Conservation (phyloP, 148 eudicot genomes). For the Amaranthus palmeri region DNA sequence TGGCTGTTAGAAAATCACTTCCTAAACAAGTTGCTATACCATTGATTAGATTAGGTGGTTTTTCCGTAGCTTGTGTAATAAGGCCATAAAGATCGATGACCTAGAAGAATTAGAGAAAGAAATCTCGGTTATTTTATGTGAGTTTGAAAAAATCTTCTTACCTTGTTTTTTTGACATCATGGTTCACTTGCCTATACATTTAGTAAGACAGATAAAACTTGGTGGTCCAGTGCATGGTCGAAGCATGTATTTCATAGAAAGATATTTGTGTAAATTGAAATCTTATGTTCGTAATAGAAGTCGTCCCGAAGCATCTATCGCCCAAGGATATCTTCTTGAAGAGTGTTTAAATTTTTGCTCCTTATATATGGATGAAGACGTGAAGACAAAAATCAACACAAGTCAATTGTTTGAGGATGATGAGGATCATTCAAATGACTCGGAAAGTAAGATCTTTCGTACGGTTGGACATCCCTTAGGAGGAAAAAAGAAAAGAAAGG, state of each 20-base stretch:
- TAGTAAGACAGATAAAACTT: conserved; percentile 12
- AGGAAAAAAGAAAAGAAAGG: neutral
- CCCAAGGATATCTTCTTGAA: conserved; percentile 7
- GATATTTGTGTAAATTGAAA: conserved; percentile 5
- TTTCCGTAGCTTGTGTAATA: conserved; percentile 1
- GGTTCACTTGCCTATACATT: conserved; percentile 9
- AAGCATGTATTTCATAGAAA: conserved; percentile 7
- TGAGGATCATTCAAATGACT: neutral
- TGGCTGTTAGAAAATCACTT: neutral
- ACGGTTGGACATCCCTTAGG: conserved; percentile 17
- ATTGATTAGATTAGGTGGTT: conserved; percentile 4
- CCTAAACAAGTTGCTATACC: conserved; percentile 9
- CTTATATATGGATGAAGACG: conserved; percentile 7
- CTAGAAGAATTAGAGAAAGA: conserved; percentile 4
- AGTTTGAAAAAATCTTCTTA: conserved; percentile 5
- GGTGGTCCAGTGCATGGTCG: neutral
- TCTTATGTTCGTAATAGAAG: conserved; percentile 4
- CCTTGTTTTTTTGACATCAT: conserved; percentile 12
- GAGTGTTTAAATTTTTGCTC: conserved; percentile 7
- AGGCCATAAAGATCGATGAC: neutral
- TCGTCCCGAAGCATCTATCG: conserved; percentile 10
- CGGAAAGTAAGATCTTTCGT: neutral
- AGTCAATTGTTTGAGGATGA: neutral
- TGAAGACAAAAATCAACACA: neutral
- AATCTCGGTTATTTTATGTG: neutral